Evolutionary conservation across 2,329 filamentous ascomycete genomes (phyloP).

Genomic region (Fusarium pseudocircinatum): DNA sequence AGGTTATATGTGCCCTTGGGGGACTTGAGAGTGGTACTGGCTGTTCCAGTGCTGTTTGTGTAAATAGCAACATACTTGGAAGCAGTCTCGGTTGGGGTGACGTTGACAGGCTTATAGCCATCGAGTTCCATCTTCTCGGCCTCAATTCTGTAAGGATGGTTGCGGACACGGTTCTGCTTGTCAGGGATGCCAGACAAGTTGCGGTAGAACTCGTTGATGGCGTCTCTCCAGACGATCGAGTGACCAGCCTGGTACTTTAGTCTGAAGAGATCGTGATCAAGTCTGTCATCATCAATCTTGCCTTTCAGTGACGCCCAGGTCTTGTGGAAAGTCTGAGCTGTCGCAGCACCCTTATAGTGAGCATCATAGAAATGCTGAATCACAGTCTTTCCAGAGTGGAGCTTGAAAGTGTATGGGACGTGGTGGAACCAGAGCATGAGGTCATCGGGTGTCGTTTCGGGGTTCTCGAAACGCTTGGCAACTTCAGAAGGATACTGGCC

Average conservation of each 20-base stretch:
- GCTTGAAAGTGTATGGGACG: constrained; percentile 70
- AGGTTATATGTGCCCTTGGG: constrained; percentile 65
- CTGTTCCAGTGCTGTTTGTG: constrained; percentile 15
- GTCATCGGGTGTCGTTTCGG: constrained; percentile 72
- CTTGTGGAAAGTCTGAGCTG: constrained; percentile 65
- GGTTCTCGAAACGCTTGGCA: constrained; percentile 65
- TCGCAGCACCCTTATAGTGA: constrained; percentile 68
- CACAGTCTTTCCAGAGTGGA: constrained; percentile 72
- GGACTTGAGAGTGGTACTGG: constrained; percentile 4
- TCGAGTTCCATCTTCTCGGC: constrained; percentile 71
- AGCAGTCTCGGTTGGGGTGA: constrained; percentile 69
- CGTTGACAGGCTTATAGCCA: constrained; percentile 64
- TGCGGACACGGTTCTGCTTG: constrained; percentile 62
- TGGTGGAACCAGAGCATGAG: constrained; percentile 80
- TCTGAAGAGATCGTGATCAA: constrained; percentile 65
- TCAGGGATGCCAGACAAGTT: constrained; percentile 68
- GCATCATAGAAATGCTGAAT: constrained; percentile 74
- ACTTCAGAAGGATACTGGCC: constrained; percentile 73
- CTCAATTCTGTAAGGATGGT: constrained; percentile 74
- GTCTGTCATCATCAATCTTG: constrained; percentile 69
- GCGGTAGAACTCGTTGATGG: constrained; percentile 70
- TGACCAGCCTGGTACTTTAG: constrained; percentile 75
- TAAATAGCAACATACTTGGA: constrained; percentile 47
- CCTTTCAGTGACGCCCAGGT: constrained; percentile 65
- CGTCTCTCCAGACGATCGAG: constrained; percentile 75